Base-by-base conservation (phyloP, 768 basidiomycete species). In the Pleurotus pulmonarius region DNA sequence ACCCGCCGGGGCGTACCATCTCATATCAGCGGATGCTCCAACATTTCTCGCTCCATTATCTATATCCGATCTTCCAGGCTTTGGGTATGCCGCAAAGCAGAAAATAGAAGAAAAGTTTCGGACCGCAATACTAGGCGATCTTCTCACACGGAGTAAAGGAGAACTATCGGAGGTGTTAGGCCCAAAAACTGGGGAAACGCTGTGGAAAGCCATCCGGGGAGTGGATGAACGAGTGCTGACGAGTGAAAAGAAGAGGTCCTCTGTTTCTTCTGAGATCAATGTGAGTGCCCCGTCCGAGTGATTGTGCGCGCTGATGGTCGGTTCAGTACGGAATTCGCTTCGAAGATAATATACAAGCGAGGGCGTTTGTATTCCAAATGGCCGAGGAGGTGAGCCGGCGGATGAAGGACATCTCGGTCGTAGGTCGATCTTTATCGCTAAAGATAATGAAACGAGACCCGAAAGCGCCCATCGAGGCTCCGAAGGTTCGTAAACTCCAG, bases 281-380 rank as follows among this genome's bases (percentile, higher is more conserved):
- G 94, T 95, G 62, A 66, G 92, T 79, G 5, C 38, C 16, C 38
- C 16, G 8, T 61, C 41, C 39, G 13, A 12, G 7, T 53, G 11
- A 26, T 51, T 62, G 41, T 64, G 44, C 53, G 25, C 41, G 26
- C 59, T 9, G 29, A 51, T 38, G n/a, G 52, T 25, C 13, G 20
- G 9, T 29, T 13, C 55, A 97, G 94, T 99, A 98, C 67, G 97
- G 94, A 0, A 97, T 99, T 55, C 86, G 97, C 3, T 98, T 98
- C 68, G 83, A 89, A 63, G 84, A 84, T 56, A 78, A 86, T 56
- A 86, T 86, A 38, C 87, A 97, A 65, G 93, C 90, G 5, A 86
- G 93, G 65, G 70, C 73, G 2, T 97, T 96, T 63, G 72, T 97
- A 5, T 75, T 74, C 47, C 84, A 88, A 58, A 82, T 99, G 74